Evolutionary conservation across 257 asterid species (phyloP), one percentile per base, ranked within the genome.

Genomic region (Solanum rostratum): DNA sequence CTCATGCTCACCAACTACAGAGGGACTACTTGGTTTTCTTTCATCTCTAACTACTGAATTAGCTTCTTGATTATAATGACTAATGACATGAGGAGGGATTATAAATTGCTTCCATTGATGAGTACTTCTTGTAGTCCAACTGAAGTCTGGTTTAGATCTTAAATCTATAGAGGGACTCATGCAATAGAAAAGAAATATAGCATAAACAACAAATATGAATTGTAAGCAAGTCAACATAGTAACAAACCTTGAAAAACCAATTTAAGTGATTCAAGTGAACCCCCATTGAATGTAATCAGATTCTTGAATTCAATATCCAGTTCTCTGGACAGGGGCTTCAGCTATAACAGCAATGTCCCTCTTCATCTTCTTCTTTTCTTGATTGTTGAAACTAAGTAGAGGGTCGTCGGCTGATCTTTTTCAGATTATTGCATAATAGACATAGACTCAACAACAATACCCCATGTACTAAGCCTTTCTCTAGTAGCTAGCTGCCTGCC

Each of bases 151-250:
- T 30, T 87, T 93, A 33, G 92, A 24, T 14, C 89, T 84, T 46
- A 96, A 80, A 24, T 97, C 99, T 5, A 93, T 45, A 0, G 96
- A 30, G 10, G 99, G 97, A 78, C 96, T 91, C 96, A 95, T 92
- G 89, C 83, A 92, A 62, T 95, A 95, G 65, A 97, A 88, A 30
- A 97, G 88, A 86, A 93, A 93, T 0, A 98, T 94, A 2, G 97
- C 99, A 83, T 97, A 97, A 29, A 94, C 85, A 19, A 98, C 99
- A 46, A 97, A 97, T 1, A 93, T 90, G 79, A 97, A 93, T 20
- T 97, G 99, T 45, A 97, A 71, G 50, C 95, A 93, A 4, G 98
- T 97, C n/a, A 97, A 84, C 30, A 92, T 46, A 0, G 95, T 91
- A 8, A 96, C 98, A 20, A 95, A 87, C 22, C 88, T 87, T 2